phyloP scores from a whole-genome alignment of 2,329 filamentous ascomycete genomes.

The Stemphylium lycopersici region DNA sequence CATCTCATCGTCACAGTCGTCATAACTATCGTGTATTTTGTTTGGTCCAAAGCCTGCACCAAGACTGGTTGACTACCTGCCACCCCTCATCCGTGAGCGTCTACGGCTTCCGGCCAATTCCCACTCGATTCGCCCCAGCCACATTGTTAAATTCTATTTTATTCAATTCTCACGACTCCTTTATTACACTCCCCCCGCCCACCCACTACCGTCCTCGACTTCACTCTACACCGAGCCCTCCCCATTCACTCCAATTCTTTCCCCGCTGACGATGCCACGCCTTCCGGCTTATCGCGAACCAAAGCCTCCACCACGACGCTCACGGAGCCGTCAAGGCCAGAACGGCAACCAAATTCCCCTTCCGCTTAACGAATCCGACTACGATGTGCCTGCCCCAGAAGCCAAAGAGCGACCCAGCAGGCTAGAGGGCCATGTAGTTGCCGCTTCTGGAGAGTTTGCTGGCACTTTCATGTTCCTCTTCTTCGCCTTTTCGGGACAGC shows the following conservation, averaged over 20 bases:
- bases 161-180: too few relatives aligned
- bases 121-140: too few relatives aligned
- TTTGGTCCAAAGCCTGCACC: too few relatives aligned
- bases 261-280: constrained; percentile 7
- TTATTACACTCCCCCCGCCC: too few relatives aligned
- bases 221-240: too few relatives aligned
- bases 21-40: background rate
- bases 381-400: constrained; percentile 3
- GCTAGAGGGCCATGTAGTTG: constrained; percentile 30
- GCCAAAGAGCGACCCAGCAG: constrained; percentile 16
- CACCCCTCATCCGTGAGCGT: too few relatives aligned
- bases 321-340: constrained; percentile 2
- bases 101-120: too few relatives aligned
- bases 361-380: background rate
- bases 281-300: constrained; percentile 13
- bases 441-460: constrained; percentile 37
- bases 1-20: constrained; percentile 12
- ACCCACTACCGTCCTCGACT: too few relatives aligned
- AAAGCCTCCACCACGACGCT: constrained; percentile 11
- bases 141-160: too few relatives aligned
- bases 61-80: too few relatives aligned
- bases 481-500: constrained; percentile 37
- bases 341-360: background rate
- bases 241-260: background rate
- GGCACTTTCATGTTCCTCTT: constrained; percentile 43